Conservation (phyloP, 805 yeast genomes). For the Blastobotrys chiropterorum region DNA sequence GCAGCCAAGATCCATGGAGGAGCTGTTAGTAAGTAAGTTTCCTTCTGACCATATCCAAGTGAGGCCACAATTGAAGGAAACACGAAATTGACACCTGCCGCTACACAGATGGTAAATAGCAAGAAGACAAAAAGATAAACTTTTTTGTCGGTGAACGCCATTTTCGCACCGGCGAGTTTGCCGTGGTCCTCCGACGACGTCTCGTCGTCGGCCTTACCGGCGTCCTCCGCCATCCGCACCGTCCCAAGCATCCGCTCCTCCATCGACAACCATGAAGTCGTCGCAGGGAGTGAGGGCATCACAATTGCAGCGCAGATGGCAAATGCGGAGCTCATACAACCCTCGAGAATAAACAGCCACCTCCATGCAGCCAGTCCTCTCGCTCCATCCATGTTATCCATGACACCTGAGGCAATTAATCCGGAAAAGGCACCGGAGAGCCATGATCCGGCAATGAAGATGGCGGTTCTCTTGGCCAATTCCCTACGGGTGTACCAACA, state of each 20-base stretch:
- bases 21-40: slow-evolving; percentile 51
- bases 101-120: slow-evolving; percentile 42
- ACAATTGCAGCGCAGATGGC: slow-evolving; percentile 42
- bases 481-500: slow-evolving; percentile 52
- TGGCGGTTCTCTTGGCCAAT: slow-evolving; percentile 44
- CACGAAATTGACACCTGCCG: slow-evolving; percentile 55
- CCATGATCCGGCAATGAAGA: slow-evolving; percentile 44
- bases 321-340: slow-evolving; percentile 38
- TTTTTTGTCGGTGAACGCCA: slow-evolving; percentile 17
- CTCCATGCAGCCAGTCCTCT: slow-evolving; percentile 46
- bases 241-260: slow-evolving; percentile 17
- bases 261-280: slow-evolving; percentile 25
- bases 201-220: slow-evolving; percentile 14
- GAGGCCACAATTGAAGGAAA: slow-evolving; percentile 58
- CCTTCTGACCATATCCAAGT: slow-evolving; percentile 43
- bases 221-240: slow-evolving; percentile 17
- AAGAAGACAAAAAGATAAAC: slow-evolving; percentile 15
- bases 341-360: slow-evolving; percentile 53
- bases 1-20: slow-evolving; percentile 54
- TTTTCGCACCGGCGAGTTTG: not conserved
- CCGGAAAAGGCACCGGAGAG: slow-evolving; percentile 51
- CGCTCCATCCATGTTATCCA: slow-evolving; percentile 37
- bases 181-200: not conserved
- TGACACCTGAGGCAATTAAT: slow-evolving; percentile 48
- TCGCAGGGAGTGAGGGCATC: slow-evolving; percentile 47